phyloP scores from a whole-genome alignment of 768 basidiomycete species.

The Tricholoma saponaceum region DNA sequence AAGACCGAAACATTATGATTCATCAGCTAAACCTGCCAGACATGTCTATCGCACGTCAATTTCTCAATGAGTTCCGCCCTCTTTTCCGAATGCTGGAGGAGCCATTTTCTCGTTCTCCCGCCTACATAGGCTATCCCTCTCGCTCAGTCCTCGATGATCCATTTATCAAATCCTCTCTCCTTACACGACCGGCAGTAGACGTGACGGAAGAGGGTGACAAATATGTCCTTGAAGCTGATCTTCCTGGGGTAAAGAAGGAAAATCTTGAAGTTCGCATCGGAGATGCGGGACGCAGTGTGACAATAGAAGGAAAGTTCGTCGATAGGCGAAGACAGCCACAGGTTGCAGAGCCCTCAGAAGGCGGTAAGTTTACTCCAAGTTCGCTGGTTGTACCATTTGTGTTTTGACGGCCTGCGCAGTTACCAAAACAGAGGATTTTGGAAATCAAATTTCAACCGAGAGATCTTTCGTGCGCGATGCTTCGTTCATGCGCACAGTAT shows the following conservation, averaged over 20 bases:
- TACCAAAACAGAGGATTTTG: slow-evolving; percentile 18
- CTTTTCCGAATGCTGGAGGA: slow-evolving; percentile 76
- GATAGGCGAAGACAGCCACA: slow-evolving; percentile 20
- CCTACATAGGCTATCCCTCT: background rate
- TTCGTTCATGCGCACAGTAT: slow-evolving; percentile 65
- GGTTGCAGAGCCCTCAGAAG: slow-evolving; percentile 4
- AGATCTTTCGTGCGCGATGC: slow-evolving; percentile 53
- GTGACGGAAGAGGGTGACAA: slow-evolving; percentile 59
- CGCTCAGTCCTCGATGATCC: slow-evolving; percentile 44
- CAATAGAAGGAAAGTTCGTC: slow-evolving; percentile 62
- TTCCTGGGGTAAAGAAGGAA: slow-evolving; percentile 78
- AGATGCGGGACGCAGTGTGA: slow-evolving; percentile 65
- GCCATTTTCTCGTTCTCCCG: slow-evolving; percentile 41
- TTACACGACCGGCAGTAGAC: slow-evolving; percentile 58
- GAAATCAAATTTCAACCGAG: slow-evolving; percentile 54
- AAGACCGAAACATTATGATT: slow-evolving; percentile 1
- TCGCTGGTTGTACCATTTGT: background rate
- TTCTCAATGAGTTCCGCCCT: slow-evolving; percentile 69
- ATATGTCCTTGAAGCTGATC: slow-evolving; percentile 71
- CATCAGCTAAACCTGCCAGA: background rate
- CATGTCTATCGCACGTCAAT: slow-evolving; percentile 66
- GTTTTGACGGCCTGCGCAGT: slow-evolving; percentile 8
- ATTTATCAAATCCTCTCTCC: slow-evolving; percentile 31
- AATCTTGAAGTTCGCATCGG: slow-evolving; percentile 68
- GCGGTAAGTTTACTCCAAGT: background rate